Evolutionary conservation across 2,329 filamentous ascomycete species (phyloP).

Genomic region (Apiospora sp.): DNA sequence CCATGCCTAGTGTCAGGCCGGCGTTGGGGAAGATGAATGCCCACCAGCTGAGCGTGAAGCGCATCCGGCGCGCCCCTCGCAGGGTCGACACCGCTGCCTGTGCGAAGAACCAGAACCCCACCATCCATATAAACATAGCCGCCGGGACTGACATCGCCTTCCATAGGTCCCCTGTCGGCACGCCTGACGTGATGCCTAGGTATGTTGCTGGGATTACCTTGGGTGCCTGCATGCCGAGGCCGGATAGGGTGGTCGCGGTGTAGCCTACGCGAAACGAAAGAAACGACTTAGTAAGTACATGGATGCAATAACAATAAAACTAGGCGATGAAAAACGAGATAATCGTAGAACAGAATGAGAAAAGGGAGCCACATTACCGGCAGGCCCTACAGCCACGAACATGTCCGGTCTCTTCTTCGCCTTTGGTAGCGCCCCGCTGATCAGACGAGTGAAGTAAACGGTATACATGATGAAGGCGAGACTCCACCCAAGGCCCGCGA

Average conservation of each 20-base stretch:
- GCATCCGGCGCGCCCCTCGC: conserved; percentile 47
- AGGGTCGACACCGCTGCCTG: conserved; percentile 46
- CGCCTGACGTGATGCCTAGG: conserved; percentile 30
- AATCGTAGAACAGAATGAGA: background rate
- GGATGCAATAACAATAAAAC: too few species aligned
- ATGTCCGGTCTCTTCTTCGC: conserved; percentile 56
- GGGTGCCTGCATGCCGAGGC: conserved; percentile 46
- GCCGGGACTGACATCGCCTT: conserved; percentile 51
- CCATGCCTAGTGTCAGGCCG: conserved; percentile 62
- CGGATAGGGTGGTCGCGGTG: conserved; percentile 52
- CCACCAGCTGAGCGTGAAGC: conserved; percentile 58
- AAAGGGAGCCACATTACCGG: conserved; percentile 30
- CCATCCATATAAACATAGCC: conserved; percentile 57
- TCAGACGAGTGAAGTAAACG: conserved; percentile 57
- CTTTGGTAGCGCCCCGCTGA: conserved; percentile 55
- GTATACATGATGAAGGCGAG: conserved; percentile 59
- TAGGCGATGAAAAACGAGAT: background rate
- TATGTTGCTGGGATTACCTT: conserved; percentile 10
- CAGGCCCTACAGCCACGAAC: conserved; percentile 61
- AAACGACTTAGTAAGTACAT: background rate
- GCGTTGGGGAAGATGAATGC: conserved; percentile 66
- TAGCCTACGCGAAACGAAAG: conserved; percentile 43
- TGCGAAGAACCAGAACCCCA: conserved; percentile 60
- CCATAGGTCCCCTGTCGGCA: conserved; percentile 43
- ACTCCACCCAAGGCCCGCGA: conserved; percentile 59